Evolutionary conservation across 306 rosid species (phyloP).

Genomic region (Castanea mollissima): DNA sequence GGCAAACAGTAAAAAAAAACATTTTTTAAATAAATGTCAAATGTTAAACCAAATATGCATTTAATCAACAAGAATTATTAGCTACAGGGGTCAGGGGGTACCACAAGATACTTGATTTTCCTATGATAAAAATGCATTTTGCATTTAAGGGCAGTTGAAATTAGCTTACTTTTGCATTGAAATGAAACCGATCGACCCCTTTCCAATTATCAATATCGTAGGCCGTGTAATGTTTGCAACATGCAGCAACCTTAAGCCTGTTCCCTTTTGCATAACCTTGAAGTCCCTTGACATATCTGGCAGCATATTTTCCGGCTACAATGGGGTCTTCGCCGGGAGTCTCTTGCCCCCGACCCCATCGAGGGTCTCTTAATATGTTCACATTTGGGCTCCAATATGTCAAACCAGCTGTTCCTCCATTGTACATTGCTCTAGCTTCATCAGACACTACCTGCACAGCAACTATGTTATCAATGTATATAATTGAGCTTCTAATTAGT

Average conservation of each 20-base stretch:
- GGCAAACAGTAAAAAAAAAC: too few species aligned
- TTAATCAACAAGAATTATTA: too few species aligned
- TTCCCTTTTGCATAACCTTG: slow-evolving; percentile 65
- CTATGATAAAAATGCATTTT: too few species aligned
- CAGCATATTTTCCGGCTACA: slow-evolving; percentile 66
- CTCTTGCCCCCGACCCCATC: slow-evolving; percentile 97
- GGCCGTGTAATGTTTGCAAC: slow-evolving; percentile 92
- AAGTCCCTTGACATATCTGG: slow-evolving; percentile 69
- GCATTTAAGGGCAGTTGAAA: too few species aligned
- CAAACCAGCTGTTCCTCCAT: slow-evolving; percentile 79
- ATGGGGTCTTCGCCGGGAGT: slow-evolving; percentile 91
- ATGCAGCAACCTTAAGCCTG: slow-evolving; percentile 89
- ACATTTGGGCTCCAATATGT: slow-evolving; percentile 96
- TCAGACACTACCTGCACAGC: slow-evolving; percentile 72
- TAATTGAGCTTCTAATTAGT: too few species aligned
- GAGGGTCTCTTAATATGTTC: slow-evolving; percentile 85
- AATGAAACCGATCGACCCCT: slow-evolving; percentile 72
- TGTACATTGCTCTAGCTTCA: slow-evolving; percentile 96
- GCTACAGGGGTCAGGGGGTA: too few species aligned
- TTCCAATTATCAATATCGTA: slow-evolving; percentile 96
- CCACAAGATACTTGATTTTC: too few species aligned
- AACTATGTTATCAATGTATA: neutral
- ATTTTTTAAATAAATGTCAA: too few species aligned
- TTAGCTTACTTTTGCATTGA: slow-evolving; percentile 70
- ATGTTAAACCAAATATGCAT: too few species aligned